These are phyloP conservation scores for Mayamaea pseudoterrestris DNA, from an alignment of 108 stramenopile genomes.

Conservation along the genomic window DNA sequence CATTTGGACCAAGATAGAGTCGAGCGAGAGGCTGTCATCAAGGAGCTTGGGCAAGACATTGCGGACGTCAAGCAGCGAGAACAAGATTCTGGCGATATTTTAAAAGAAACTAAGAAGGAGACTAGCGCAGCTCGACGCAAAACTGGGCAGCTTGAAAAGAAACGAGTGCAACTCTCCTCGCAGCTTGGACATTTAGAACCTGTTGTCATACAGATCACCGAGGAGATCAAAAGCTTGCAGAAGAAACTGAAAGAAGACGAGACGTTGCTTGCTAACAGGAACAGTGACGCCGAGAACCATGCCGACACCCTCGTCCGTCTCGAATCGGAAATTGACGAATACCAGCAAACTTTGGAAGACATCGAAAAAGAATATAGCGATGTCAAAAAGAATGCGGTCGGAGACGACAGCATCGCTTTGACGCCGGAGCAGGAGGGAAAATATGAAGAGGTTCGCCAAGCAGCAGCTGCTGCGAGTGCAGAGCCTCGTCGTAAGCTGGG, in stretches of 20 bases:
- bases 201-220: conserved; percentile 44
- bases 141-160: conserved; percentile 54
- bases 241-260: conserved; percentile 51
- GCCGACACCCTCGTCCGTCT: conserved; percentile 37
- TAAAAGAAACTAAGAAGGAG: conserved; percentile 68
- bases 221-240: conserved; percentile 57
- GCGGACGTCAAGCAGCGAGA: conserved; percentile 36
- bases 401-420: conserved; percentile 35
- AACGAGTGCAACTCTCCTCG: conserved; percentile 45
- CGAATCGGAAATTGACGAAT: conserved; percentile 38
- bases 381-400: conserved; percentile 59
- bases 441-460: conserved; percentile 70
- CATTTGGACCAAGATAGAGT: conserved; percentile 78
- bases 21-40: conserved; percentile 45
- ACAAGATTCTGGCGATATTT: conserved; percentile 32
- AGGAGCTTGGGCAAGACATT: conserved; percentile 45
- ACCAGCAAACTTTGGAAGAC: conserved; percentile 26
- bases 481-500: conserved; percentile 42
- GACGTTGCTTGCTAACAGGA: conserved; percentile 37
- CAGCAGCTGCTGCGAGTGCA: conserved; percentile 73
- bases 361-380: conserved; percentile 73
- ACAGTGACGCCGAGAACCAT: conserved; percentile 44
- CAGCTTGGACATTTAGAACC: conserved; percentile 66
- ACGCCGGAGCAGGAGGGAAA: conserved; percentile 75
- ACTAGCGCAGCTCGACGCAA: conserved; percentile 43